phyloP scores from a whole-genome alignment of 768 basidiomycete species.

The Tylopilus plumbeoviolaceoides region DNA sequence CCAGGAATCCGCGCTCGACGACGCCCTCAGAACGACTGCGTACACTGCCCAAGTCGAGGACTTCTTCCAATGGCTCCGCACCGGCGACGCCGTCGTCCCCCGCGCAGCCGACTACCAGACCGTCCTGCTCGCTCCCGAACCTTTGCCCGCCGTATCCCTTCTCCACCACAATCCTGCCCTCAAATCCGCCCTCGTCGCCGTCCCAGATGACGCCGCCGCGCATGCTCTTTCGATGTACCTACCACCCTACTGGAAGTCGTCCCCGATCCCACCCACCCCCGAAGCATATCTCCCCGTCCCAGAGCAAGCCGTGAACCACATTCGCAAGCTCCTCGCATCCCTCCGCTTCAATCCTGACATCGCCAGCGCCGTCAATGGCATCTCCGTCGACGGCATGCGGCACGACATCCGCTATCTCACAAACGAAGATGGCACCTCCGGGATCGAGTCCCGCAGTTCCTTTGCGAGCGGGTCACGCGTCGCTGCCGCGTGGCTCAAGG shows the following conservation, averaged over 20 bases:
- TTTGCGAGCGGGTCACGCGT: slow-evolving; percentile 59
- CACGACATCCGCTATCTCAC: slow-evolving; percentile 79
- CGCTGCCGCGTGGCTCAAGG: slow-evolving; percentile 46
- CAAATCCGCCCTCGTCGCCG: slow-evolving; percentile 47
- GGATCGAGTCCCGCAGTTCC: slow-evolving; percentile 77
- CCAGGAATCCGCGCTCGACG: slow-evolving; percentile 51
- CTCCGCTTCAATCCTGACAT: slow-evolving; percentile 69
- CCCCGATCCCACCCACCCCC: slow-evolving; percentile 51
- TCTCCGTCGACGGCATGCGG: slow-evolving; percentile 62
- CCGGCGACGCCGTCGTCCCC: slow-evolving; percentile 11
- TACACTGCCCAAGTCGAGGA: slow-evolving; percentile 33
- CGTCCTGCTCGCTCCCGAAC: slow-evolving; percentile 10
- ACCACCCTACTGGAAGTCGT: slow-evolving; percentile 73
- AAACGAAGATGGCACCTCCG: slow-evolving; percentile 72
- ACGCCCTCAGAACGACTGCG: slow-evolving; percentile 34
- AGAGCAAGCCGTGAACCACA: slow-evolving; percentile 45
- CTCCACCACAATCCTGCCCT: slow-evolving; percentile 36
- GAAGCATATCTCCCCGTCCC: slow-evolving; percentile 54
- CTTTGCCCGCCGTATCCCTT: slow-evolving; percentile 26
- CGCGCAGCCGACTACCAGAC: slow-evolving; percentile 16
- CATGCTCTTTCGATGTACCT: slow-evolving; percentile 53
- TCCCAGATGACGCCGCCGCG: slow-evolving; percentile 37
- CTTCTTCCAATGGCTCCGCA: slow-evolving; percentile 34
- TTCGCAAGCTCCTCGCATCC: slow-evolving; percentile 51
- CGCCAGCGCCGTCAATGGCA: slow-evolving; percentile 61